Percentiles rank a stretch among this genome's conserved stretches.
Conservation (phyloP, 2,329 filamentous ascomycete genomes). For the Aspergillus sp. region DNA sequence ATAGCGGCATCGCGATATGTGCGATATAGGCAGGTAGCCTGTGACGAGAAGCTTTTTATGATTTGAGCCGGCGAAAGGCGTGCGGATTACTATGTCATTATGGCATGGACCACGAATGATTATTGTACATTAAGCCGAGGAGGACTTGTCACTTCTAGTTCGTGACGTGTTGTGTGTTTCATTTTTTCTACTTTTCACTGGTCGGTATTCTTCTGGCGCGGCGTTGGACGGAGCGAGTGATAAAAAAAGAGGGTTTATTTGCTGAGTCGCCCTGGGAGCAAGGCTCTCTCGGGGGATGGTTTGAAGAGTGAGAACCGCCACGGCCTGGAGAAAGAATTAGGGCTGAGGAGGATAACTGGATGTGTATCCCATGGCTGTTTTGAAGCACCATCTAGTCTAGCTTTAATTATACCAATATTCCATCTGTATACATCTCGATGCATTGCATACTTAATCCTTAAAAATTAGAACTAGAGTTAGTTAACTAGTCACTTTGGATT, state of each 20-base stretch:
- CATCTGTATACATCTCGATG: background rate
- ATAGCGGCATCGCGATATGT: constrained; percentile 29
- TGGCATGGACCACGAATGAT: constrained; percentile 22
- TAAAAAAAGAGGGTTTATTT: constrained; percentile 12
- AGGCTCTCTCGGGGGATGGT: background rate
- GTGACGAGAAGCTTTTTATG: constrained; percentile 12
- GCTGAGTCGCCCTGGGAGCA: constrained; percentile 6
- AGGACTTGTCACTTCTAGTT: constrained; percentile 11
- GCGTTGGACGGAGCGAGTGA: constrained; percentile 17
- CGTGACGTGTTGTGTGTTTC: constrained; percentile 1
- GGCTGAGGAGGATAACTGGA: background rate
- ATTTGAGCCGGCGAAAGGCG: constrained; percentile 15
- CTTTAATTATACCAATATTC: background rate
- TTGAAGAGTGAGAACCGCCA: background rate
- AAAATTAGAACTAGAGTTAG: too few species aligned
- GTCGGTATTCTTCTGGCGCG: constrained; percentile 16
- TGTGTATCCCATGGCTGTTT: background rate
- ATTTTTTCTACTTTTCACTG: background rate
- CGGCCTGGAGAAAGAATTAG: background rate
- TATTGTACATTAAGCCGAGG: constrained; percentile 23
- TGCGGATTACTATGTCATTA: constrained; percentile 11
- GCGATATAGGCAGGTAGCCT: constrained; percentile 23
- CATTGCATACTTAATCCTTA: too few species aligned
- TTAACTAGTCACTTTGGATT: too few species aligned
- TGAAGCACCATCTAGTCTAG: background rate